These are phyloP conservation scores for Epichloe brachyelytri DNA, from an alignment of 2,329 filamentous ascomycete genomes.

Conservation along the genomic window DNA sequence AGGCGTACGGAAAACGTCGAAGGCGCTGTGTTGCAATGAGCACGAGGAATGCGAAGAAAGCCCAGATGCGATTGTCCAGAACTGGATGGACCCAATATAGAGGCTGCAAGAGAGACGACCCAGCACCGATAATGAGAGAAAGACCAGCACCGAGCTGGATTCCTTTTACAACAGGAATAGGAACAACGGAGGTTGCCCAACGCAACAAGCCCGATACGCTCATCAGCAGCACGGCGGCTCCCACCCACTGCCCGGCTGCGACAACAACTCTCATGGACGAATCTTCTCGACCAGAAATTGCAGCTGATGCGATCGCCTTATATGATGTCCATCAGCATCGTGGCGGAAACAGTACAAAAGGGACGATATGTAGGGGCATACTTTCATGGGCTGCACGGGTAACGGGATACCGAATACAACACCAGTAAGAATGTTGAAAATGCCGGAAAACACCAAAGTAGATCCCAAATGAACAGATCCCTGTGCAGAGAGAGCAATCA, in stretches of 20 bases:
- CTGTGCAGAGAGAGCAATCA: slow-evolving; percentile 72
- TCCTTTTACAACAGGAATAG: slow-evolving; percentile 80
- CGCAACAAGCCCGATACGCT: slow-evolving; percentile 67
- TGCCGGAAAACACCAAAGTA: slow-evolving; percentile 77
- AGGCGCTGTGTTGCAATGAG: slow-evolving; percentile 56
- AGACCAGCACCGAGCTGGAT: slow-evolving; percentile 90
- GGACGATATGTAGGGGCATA: slow-evolving; percentile 10
- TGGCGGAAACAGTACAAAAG: not conserved
- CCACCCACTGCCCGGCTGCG: slow-evolving; percentile 66
- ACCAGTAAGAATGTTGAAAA: slow-evolving; percentile 78
- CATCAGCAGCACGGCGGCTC: slow-evolving; percentile 58
- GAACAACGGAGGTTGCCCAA: slow-evolving; percentile 61
- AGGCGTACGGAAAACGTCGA: slow-evolving; percentile 62
- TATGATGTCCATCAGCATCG: not conserved
- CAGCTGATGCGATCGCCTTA: slow-evolving; percentile 75
- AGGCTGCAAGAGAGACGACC: slow-evolving; percentile 50
- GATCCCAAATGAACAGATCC: slow-evolving; percentile 68
- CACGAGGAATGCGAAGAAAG: slow-evolving; percentile 56
- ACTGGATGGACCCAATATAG: slow-evolving; percentile 56
- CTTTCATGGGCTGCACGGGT: slow-evolving; percentile 80
- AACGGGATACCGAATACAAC: slow-evolving; percentile 75
- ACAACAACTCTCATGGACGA: slow-evolving; percentile 46
- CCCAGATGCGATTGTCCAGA: slow-evolving; percentile 70
- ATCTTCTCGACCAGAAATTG: slow-evolving; percentile 56
- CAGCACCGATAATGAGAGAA: slow-evolving; percentile 68